Conservation (phyloP, 805 yeast genomes). For the Metahyphopichia silvanorum region DNA sequence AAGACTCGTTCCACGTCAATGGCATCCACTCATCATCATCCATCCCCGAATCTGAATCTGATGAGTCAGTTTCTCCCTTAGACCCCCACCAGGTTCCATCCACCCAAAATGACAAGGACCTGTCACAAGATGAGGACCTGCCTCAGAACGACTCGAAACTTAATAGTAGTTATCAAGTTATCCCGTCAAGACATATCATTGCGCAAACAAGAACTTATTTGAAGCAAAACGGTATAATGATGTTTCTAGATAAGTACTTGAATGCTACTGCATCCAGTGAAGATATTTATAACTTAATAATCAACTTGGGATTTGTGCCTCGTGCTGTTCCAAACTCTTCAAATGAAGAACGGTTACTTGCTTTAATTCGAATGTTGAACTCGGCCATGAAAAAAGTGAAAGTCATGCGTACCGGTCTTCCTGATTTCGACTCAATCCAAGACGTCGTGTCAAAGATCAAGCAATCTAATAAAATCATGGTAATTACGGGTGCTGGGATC, state of each 20-base stretch:
- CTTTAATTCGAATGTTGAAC: slow-evolving; percentile 51
- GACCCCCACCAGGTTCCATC: no score
- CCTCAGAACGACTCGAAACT: slow-evolving; percentile 4
- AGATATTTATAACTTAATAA: slow-evolving; percentile 54
- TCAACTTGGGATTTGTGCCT: slow-evolving; percentile 59
- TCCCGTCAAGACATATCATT: slow-evolving; percentile 1
- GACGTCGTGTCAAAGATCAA: slow-evolving; percentile 53
- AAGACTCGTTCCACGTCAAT: no score
- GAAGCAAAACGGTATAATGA: slow-evolving; percentile 55
- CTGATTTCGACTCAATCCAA: slow-evolving; percentile 53
- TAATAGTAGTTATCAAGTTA: no score
- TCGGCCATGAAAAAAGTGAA: slow-evolving; percentile 64
- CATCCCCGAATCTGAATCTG: background rate
- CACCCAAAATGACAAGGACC: no score
- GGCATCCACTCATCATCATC: background rate
- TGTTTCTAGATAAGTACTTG: slow-evolving; percentile 58
- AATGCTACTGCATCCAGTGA: slow-evolving; percentile 59
- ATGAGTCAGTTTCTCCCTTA: no score
- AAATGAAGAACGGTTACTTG: slow-evolving; percentile 44
- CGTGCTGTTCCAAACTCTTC: slow-evolving; percentile 22
- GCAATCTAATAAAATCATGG: slow-evolving; percentile 43
- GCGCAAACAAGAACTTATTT: slow-evolving; percentile 41
- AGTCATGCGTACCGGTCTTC: slow-evolving; percentile 52
- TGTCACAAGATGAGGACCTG: background rate
- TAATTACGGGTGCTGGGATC: slow-evolving; percentile 45